Conservation (phyloP, 768 basidiomycete genomes). For the Tremella fuciformis region DNA sequence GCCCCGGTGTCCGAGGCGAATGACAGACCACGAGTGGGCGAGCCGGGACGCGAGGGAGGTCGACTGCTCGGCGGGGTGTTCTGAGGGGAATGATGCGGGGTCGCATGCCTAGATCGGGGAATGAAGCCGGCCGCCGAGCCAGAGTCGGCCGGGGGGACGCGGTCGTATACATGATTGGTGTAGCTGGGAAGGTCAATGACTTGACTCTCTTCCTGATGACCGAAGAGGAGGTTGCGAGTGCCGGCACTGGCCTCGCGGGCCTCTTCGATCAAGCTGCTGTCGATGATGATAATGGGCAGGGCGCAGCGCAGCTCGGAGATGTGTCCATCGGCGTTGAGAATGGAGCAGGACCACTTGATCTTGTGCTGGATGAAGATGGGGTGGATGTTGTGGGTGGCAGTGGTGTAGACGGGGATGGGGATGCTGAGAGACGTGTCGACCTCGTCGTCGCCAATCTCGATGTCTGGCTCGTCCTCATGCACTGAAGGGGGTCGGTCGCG, state of each 20-base stretch:
- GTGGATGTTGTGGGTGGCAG: slow-evolving; percentile 70
- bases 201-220: slow-evolving; percentile 59
- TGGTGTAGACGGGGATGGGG: slow-evolving; percentile 61
- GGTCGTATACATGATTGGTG: slow-evolving; percentile 80
- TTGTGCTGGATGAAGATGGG: slow-evolving; percentile 72
- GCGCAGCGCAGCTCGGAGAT: slow-evolving; percentile 93
- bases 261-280: slow-evolving; percentile 69
- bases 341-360: slow-evolving; percentile 65
- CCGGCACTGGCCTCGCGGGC: slow-evolving; percentile 68
- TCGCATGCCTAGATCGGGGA: slow-evolving; percentile 26
- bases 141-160: slow-evolving; percentile 59
- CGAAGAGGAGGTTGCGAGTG: slow-evolving; percentile 70
- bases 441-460: slow-evolving; percentile 49
- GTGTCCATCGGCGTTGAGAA: slow-evolving; percentile 85
- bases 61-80: slow-evolving; percentile 40
- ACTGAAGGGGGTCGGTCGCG: background rate
- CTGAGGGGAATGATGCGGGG: slow-evolving; percentile 34
- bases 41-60: slow-evolving; percentile 36
- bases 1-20: slow-evolving; percentile 6
- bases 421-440: slow-evolving; percentile 62
- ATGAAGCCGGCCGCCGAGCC: slow-evolving; percentile 26
- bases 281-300: slow-evolving; percentile 79
- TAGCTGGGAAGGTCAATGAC: slow-evolving; percentile 82
- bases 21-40: slow-evolving; percentile 17
- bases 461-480: slow-evolving; percentile 24